Conservation (phyloP, 495 filamentous ascomycete genomes). For the Trichoderma orchidacearum region DNA sequence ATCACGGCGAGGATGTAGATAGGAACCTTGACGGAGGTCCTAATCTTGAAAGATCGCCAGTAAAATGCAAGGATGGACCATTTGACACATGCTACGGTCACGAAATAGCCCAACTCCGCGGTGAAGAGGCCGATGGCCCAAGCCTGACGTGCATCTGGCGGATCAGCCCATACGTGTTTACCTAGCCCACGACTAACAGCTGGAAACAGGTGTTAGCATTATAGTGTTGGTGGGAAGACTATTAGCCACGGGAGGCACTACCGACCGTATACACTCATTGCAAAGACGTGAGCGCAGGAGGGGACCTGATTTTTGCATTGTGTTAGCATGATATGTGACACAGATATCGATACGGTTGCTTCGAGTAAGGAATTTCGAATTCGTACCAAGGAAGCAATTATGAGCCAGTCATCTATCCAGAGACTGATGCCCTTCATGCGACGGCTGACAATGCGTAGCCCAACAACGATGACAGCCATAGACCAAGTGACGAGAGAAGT, state of each 20-base stretch:
- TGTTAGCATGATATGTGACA: not conserved
- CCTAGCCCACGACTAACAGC: not conserved
- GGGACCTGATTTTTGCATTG: not conserved
- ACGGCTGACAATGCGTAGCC: not conserved
- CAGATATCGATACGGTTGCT: not conserved
- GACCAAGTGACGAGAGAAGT: not conserved
- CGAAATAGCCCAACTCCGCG: not conserved
- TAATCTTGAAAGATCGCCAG: not conserved
- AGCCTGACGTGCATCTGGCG: not conserved
- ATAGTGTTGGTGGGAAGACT: not conserved
- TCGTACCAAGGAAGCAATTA: not conserved
- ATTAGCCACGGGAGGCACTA: not conserved
- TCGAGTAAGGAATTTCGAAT: no score
- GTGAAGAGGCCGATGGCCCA: not conserved
- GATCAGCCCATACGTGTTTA: not conserved
- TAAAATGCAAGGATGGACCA: not conserved
- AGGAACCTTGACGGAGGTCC: not conserved
- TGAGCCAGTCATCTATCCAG: not conserved
- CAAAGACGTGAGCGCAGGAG: not conserved
- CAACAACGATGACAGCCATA: not conserved
- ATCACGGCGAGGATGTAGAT: not conserved
- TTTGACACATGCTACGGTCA: not conserved
- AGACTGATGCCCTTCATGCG: not conserved
- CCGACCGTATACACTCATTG: not conserved
- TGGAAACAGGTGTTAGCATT: not conserved